These are phyloP conservation scores for Perkinsus olseni DNA, from an alignment of 169 alveolate genomes.

Conservation along the genomic window DNA sequence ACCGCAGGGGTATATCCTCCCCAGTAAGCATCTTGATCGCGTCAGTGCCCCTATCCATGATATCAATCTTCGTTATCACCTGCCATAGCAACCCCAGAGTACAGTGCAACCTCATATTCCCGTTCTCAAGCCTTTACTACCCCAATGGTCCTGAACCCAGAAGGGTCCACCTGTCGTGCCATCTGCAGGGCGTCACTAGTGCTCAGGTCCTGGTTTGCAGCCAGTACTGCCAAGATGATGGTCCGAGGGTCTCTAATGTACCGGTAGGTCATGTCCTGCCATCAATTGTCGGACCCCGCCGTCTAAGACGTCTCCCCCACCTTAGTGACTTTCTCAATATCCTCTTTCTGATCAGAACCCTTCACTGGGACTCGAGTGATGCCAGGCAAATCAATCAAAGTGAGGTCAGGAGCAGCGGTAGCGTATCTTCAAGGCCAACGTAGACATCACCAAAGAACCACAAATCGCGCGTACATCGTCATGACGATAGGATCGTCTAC, in stretches of 20 bases:
- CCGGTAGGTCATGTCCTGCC: slow-evolving; percentile 60
- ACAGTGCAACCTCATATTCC: background rate
- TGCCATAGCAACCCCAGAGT: background rate
- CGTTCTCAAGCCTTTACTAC: slow-evolving; percentile 46
- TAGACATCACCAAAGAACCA: background rate
- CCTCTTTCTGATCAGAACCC: slow-evolving; percentile 90
- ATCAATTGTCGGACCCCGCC: background rate
- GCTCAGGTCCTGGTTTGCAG: slow-evolving; percentile 94
- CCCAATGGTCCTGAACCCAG: slow-evolving; percentile 91
- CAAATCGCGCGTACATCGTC: slow-evolving; percentile 52
- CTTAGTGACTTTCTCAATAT: slow-evolving; percentile 85
- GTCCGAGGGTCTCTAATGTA: slow-evolving; percentile 92
- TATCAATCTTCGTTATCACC: slow-evolving; percentile 84
- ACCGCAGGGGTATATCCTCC: slow-evolving; percentile 86
- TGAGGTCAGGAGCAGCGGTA: slow-evolving; percentile 90
- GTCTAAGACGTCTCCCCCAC: slow-evolving; percentile 10
- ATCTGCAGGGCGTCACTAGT: slow-evolving; percentile 93
- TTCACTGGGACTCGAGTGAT: slow-evolving; percentile 91
- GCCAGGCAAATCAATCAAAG: slow-evolving; percentile 98
- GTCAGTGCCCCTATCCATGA: slow-evolving; percentile 97
- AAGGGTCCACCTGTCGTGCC: slow-evolving; percentile 92
- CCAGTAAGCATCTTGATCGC: slow-evolving; percentile 89
- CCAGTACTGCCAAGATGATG: slow-evolving; percentile 88
- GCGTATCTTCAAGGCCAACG: slow-evolving; percentile 41
- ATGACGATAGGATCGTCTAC: slow-evolving; percentile 93